Conservation (phyloP, 495 filamentous ascomycete genomes). For the Xanthoparmelia taractica region DNA sequence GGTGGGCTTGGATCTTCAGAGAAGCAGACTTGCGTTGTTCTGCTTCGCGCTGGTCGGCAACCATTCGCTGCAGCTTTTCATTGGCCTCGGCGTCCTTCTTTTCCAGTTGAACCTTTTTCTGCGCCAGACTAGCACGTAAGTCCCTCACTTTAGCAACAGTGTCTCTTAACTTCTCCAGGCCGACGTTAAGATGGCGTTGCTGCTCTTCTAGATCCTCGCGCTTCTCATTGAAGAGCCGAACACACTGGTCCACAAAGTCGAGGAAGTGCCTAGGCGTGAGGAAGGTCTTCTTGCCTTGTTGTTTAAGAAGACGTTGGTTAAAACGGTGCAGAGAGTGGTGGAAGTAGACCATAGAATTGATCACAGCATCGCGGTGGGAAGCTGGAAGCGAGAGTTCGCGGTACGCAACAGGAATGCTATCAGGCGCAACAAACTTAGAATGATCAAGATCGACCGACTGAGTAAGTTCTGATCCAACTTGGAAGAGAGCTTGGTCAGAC, state of each 20-base stretch:
- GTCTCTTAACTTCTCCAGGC: conserved; percentile 93
- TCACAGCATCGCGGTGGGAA: conserved; percentile 78
- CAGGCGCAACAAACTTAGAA: conserved; percentile 73
- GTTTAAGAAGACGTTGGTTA: conserved; percentile 81
- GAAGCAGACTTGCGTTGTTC: conserved; percentile 84
- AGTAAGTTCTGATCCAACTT: conserved; percentile 91
- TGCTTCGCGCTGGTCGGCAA: conserved; percentile 91
- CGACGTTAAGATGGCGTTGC: conserved; percentile 94
- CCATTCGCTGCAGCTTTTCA: conserved; percentile 93
- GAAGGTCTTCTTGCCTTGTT: conserved; percentile 83
- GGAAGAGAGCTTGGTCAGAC: conserved; percentile 98
- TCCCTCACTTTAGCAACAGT: conserved; percentile 97
- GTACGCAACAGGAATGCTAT: conserved; percentile 86
- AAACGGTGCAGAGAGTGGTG: conserved; percentile 88
- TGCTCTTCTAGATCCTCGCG: conserved; percentile 97
- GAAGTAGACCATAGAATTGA: conserved; percentile 98
- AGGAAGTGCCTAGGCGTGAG: conserved; percentile 95
- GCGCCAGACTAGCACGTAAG: conserved; percentile 76
- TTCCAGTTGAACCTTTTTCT: conserved; percentile 89
- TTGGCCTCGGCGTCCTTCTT: conserved; percentile 92
- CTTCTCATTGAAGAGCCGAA: conserved; percentile 96
- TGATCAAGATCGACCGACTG: conserved; percentile 92
- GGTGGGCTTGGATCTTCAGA: conserved; percentile 73
- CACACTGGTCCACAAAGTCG: conserved; percentile 96
- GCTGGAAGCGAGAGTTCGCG: conserved; percentile 76